Evolutionary conservation across 805 yeast genomes (phyloP), one percentile per base, ranked within the genome.

Genomic region (Starmera pachycereana): DNA sequence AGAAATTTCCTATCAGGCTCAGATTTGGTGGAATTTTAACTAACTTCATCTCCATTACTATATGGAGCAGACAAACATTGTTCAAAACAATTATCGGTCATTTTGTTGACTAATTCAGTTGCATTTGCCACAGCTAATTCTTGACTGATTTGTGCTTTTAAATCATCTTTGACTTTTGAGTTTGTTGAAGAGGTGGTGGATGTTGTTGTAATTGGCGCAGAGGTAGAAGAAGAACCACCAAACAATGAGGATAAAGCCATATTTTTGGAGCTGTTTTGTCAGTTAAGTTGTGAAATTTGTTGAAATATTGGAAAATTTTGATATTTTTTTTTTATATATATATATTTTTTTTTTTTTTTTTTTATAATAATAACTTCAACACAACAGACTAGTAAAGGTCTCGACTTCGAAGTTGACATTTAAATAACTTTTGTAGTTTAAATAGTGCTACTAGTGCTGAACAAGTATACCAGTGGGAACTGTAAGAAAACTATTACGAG

Each of bases 111-210:
- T 40, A 89, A 67, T 53, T 85, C 89, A 2, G 90, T 81, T 30
- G 95, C 96, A 60, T 88, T 85, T 14, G 89, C 92, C n/a, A 86
- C 74, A 2, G 96, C 96, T 46, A 89, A 67, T 56, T 89, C 97
- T 58, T 78, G 83, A 33, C 80, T 69, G 41, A 89, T 78, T 54
- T 81, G 85, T 14, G 69, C 66, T 58, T 84, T 81, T 40, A 87
- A 62, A 53, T 78, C 74, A 25, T 73, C 71, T 54, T 81, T 80
- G 43, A 79, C 50, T 46, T 72, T 69, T 39, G 68, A 65, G 7
- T 61, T 41, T 8, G 51, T 39, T 27, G 38, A 31, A 6, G 51
- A 51, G 18, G 49, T 22, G 27, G 27, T 22, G 27, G 27, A 22
- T 8, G 60, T 36, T 4, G 58, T 41, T 11, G 57, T 41, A 12